phyloP scores from a whole-genome alignment of 768 basidiomycete species.

The Zangia roseola region DNA sequence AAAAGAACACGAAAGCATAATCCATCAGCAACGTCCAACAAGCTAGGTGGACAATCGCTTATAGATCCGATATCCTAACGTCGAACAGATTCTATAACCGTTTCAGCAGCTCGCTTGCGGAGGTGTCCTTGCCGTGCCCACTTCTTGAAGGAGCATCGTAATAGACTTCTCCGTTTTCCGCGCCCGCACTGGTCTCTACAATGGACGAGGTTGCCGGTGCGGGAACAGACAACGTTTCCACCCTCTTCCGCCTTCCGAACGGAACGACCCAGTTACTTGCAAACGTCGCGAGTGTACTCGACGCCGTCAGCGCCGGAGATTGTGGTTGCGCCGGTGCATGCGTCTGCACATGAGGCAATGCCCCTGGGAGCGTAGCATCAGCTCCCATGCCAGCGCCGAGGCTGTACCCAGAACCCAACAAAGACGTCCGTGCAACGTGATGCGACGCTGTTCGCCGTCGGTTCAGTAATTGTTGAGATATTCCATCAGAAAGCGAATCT shows the following conservation, averaged over 20 bases:
- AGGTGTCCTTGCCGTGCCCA: conserved; percentile 16
- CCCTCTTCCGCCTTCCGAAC: conserved; percentile 55
- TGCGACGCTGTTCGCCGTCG: conserved; percentile 63
- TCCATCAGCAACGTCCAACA: background rate
- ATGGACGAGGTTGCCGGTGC: conserved; percentile 2
- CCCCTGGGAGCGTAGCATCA: background rate
- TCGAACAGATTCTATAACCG: conserved; percentile 16
- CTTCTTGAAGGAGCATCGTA: conserved; percentile 17
- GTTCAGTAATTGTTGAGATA: conserved; percentile 43
- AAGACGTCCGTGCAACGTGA: conserved; percentile 51
- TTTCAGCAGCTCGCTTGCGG: conserved; percentile 41
- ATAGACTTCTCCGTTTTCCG: conserved; percentile 20
- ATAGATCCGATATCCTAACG: background rate
- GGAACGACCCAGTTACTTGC: conserved; percentile 66
- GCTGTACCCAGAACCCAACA: conserved; percentile 33
- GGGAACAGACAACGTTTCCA: conserved; percentile 7
- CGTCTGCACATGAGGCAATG: conserved; percentile 2
- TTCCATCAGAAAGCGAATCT: conserved; percentile 60
- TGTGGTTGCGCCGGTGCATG: background rate
- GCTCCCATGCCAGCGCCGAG: background rate
- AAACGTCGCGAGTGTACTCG: conserved; percentile 53
- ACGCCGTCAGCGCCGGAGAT: conserved; percentile 39
- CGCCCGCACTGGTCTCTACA: conserved; percentile 18
- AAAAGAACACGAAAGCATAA: conserved; percentile 1
- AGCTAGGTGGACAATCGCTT: too few species aligned